Percentiles rank a stretch among this genome's conserved stretches.
phyloP scores from a whole-genome alignment of 225 moss, liverwort and hornwort species.

The Pleurozium schreberi region DNA sequence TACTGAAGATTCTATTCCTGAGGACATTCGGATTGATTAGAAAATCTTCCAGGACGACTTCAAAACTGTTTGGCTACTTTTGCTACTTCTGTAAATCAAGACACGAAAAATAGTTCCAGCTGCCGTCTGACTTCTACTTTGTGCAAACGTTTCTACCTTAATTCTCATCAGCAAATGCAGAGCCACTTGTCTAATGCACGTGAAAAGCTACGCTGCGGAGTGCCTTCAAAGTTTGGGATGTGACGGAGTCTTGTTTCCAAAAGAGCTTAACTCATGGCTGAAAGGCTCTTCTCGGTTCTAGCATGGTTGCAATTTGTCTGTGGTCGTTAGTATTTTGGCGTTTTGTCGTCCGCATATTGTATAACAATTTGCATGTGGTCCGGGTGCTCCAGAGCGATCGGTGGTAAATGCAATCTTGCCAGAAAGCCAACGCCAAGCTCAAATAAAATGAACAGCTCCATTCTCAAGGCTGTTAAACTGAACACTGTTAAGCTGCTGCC shows the following conservation, averaged over 20 bases:
- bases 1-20: conserved; percentile 49
- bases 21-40: conserved; percentile 79
- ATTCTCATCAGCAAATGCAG: not conserved
- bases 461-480: not conserved
- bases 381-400: not conserved
- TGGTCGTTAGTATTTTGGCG: not conserved
- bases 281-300: not conserved
- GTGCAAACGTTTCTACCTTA: not conserved
- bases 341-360: not conserved
- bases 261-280: not conserved
- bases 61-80: not conserved
- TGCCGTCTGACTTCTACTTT: not conserved
- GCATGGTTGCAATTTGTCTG: not conserved
- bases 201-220: not conserved
- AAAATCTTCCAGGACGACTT: not conserved
- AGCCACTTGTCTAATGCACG: not conserved
- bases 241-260: not conserved
- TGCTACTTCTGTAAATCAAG: not conserved
- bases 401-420: not conserved
- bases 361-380: not conserved
- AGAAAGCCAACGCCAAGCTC: not conserved
- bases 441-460: not conserved
- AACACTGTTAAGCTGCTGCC: not conserved
- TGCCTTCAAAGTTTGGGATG: not conserved
- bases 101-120: not conserved